A percentile compares a stretch with the other conserved stretches of the same genome.
Conservation (phyloP, 345 rosid species). For the Brassica rapa region DNA sequence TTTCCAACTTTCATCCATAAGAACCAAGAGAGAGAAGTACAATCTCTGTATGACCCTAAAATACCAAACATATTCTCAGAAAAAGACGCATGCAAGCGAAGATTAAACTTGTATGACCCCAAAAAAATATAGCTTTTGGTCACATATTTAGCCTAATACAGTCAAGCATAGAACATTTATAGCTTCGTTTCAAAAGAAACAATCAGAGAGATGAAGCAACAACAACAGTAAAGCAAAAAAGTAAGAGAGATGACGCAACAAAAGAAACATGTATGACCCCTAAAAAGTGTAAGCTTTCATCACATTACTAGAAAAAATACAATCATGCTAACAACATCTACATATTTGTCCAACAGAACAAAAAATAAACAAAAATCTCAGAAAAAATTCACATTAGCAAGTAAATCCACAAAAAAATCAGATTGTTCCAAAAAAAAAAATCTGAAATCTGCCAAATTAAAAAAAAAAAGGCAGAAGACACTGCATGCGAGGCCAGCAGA, state of each 20-base stretch:
- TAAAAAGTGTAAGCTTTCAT: not conserved
- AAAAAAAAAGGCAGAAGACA: not conserved
- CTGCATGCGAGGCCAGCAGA: conserved; percentile 24
- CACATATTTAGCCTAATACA: not conserved
- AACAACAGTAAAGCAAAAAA: not conserved
- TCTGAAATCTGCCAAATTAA: not conserved
- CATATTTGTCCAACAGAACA: not conserved
- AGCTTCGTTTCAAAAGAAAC: not conserved
- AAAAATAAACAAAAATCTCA: not conserved
- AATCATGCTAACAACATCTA: not conserved
- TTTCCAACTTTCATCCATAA: not conserved
- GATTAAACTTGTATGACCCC: conserved; percentile 7
- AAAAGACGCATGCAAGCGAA: conserved; percentile 23
- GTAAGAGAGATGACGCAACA: not conserved
- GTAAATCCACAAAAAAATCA: not conserved
- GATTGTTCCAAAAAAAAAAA: not conserved
- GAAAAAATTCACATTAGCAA: not conserved
- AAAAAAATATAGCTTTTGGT: not conserved
- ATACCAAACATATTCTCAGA: not conserved
- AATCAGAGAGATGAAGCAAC: not conserved
- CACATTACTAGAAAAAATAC: not conserved
- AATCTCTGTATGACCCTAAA: not conserved
- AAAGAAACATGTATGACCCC: conserved; percentile 10
- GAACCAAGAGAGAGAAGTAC: not conserved
- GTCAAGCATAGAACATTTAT: not conserved